phyloP scores from a whole-genome alignment of 176 grass and related monocot genomes.

The Oryza nivara region DNA sequence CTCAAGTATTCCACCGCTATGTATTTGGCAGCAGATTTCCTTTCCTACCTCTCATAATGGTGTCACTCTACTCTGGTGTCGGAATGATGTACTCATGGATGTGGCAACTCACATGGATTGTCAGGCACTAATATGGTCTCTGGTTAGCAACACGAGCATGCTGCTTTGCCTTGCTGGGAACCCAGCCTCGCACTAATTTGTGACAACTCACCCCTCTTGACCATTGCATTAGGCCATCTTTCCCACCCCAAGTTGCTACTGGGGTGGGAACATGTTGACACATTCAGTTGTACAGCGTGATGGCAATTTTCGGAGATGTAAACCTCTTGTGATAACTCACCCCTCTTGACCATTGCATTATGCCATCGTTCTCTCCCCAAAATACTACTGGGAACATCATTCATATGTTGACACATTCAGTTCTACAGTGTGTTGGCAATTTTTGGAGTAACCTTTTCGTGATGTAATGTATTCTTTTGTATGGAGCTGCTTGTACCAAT shows the following conservation, averaged over 20 bases:
- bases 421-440: no score
- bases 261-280: not conserved
- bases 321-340: no score
- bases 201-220: not conserved
- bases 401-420: no score
- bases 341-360: no score
- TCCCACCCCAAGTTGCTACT: not conserved
- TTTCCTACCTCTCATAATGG: constrained; percentile 84
- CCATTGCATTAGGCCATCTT: not conserved
- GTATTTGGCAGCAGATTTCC: constrained; percentile 69
- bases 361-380: no score
- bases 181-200: constrained; percentile 14
- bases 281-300: not conserved
- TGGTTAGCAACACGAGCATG: not conserved
- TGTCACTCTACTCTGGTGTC: constrained; percentile 66
- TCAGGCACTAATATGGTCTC: constrained; percentile 49
- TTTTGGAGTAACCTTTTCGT: not conserved
- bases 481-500: constrained; percentile 2
- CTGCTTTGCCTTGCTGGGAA: not conserved
- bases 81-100: constrained; percentile 93
- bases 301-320: not conserved
- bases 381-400: no score
- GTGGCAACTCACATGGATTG: constrained; percentile 75
- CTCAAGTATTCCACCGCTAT: constrained; percentile 63
- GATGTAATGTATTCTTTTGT: not conserved